Evolutionary conservation across 352 stramenopile species (phyloP).

Genomic region (Phytophthora gonapodyides): DNA sequence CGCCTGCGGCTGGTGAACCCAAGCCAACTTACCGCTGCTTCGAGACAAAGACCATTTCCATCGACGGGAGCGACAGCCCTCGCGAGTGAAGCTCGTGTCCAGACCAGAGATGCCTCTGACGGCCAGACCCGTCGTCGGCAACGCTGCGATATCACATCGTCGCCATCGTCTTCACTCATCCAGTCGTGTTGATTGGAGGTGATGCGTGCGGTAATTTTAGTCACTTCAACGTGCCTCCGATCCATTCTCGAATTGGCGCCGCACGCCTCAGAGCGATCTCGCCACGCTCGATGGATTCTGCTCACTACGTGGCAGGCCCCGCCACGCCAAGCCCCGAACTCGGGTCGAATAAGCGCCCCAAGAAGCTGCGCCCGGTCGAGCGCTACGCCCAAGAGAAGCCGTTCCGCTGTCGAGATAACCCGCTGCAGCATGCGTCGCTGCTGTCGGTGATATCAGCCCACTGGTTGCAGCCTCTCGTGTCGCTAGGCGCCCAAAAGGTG

Average conservation of each 20-base stretch:
- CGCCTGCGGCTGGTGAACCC: too few relatives aligned
- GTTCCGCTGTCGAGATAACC: conserved; percentile 36
- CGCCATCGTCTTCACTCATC: too few relatives aligned
- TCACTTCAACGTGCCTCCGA: background rate
- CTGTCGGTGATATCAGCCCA: conserved; percentile 30
- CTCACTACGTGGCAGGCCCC: conserved; percentile 17
- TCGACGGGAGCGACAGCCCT: too few relatives aligned
- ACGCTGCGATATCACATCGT: too few relatives aligned
- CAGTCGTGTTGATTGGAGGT: too few relatives aligned
- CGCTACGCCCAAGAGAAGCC: conserved; percentile 19
- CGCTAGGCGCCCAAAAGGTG: conserved; percentile 34
- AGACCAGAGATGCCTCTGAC: too few relatives aligned
- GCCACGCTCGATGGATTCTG: conserved; percentile 21
- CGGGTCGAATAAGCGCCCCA: background rate
- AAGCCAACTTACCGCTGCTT: too few relatives aligned
- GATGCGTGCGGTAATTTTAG: too few relatives aligned
- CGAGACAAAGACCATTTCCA: too few relatives aligned
- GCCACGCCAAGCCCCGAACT: conserved; percentile 10
- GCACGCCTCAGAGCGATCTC: background rate
- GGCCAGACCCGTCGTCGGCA: too few relatives aligned
- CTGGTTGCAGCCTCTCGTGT: conserved; percentile 42
- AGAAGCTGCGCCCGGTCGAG: conserved; percentile 22
- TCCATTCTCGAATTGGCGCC: conserved; percentile 21
- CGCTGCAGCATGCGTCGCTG: conserved; percentile 40
- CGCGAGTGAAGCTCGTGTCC: too few relatives aligned